A percentile compares a stretch with the other conserved stretches of the same genome.
Conservation (phyloP, 1,139 yeast species). For the Hyphopichia burtonii region DNA sequence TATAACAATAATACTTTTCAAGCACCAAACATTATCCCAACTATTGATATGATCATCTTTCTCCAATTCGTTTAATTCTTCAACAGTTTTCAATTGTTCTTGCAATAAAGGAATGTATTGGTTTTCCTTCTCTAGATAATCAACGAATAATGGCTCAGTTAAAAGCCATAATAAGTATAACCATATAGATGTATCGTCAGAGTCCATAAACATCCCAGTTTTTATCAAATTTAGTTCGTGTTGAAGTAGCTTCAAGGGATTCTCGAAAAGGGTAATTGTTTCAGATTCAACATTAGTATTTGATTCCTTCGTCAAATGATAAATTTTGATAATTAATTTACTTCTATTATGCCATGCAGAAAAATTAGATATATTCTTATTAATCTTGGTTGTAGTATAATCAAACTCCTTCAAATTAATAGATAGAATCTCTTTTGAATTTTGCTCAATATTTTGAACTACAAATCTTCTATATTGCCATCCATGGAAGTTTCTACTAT, state of each 20-base stretch:
- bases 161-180: constrained; percentile 82
- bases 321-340: constrained; percentile 58
- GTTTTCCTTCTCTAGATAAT: constrained; percentile 17
- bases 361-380: constrained; percentile 82
- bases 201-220: constrained; percentile 89
- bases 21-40: constrained; percentile 66
- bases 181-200: constrained; percentile 94
- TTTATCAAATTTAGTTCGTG: constrained; percentile 69
- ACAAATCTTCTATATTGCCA: constrained; percentile 91
- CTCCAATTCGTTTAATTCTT: constrained; percentile 61
- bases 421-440: constrained; percentile 6
- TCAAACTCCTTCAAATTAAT: constrained; percentile 56
- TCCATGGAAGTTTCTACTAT: constrained; percentile 87
- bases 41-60: constrained; percentile 53
- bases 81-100: constrained; percentile 37
- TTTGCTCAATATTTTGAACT: constrained; percentile 48
- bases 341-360: constrained; percentile 96
- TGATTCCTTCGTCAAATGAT: constrained; percentile 18
- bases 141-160: constrained; percentile 49
- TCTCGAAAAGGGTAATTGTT: constrained; percentile 16
- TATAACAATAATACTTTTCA: constrained; percentile 52
- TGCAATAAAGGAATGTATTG: constrained; percentile 31
- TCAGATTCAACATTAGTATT: constrained; percentile 17
- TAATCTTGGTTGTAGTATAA: constrained; percentile 77
- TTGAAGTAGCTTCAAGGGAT: constrained; percentile 37